Conservation (phyloP, 192 early-diverging fungal genomes). For the Entophlyctis luteolus region DNA sequence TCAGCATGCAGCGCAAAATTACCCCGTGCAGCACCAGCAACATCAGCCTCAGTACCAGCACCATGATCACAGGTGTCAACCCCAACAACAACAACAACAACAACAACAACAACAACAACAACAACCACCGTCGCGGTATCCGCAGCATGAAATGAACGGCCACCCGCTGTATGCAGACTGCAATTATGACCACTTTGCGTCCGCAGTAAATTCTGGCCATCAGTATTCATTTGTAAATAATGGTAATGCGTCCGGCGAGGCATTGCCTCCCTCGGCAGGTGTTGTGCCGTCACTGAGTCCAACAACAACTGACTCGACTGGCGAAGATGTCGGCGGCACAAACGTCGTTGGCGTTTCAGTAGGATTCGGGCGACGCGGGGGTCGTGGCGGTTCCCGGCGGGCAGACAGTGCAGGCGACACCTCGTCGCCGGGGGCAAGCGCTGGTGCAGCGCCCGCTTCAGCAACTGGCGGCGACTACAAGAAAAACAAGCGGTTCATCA, state of each 20-base stretch:
- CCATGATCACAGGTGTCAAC: not conserved
- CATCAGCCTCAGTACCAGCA: not conserved
- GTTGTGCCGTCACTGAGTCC: not conserved
- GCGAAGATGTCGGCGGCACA: too few relatives aligned
- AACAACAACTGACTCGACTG: too few relatives aligned
- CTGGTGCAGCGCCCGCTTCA: not conserved
- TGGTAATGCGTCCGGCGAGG: too few relatives aligned
- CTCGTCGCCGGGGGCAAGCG: not conserved
- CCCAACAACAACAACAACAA: not conserved
- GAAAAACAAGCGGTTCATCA: constrained; percentile 18
- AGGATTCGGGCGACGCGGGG: too few relatives aligned
- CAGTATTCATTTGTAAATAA: too few relatives aligned
- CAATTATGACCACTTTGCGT: too few relatives aligned
- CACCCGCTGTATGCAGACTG: too few relatives aligned
- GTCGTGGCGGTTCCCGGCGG: not conserved
- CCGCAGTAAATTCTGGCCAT: too few relatives aligned
- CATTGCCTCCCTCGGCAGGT: not conserved
- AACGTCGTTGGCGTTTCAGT: too few relatives aligned
- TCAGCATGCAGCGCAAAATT: not conserved
- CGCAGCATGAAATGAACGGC: not conserved
- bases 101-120: constrained; percentile 5
- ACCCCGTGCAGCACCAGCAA: not conserved
- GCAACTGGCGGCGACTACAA: not conserved
- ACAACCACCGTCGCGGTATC: not conserved
- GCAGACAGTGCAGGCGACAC: not conserved